Base-by-base conservation (phyloP, 129 eudicot species). In the Tanacetum coccineum region DNA sequence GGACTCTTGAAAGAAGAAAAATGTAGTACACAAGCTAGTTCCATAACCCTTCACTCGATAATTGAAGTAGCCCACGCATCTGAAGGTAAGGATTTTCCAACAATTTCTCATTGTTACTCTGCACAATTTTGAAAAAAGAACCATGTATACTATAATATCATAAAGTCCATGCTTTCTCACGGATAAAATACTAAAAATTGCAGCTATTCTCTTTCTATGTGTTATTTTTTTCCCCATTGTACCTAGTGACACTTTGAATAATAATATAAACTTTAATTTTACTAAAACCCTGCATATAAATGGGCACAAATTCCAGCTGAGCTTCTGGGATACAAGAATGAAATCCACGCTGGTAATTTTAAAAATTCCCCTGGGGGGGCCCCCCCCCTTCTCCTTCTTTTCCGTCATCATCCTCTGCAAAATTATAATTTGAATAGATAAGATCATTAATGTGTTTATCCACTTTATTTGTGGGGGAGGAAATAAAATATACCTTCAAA, bases 331-430 rank as follows among this genome's bases (percentile, higher is more conserved):
- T 62, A 94, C 99, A 71, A 94, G 99, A 78, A 82, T 11, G 95
- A 95, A 76, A 94, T 81, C 85, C 82, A 28, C 93, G 90, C 65
- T 94, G 99, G 81, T 94, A 94, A 13, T 65, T 78, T 65, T 94
- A n/a, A n/a, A n/a, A n/a, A n/a, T n/a, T n/a, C n/a, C n/a, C n/a
- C n/a, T n/a, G n/a, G n/a, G n/a, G n/a, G n/a, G n/a, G n/a, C n/a
- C n/a, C n/a, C n/a, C n/a, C n/a, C n/a, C n/a, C n/a, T n/a, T n/a
- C 99, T 3, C 95, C 89, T 81, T 94, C 95, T 72, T 87, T n/a
- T n/a, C 99, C 3, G 99, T 94, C 99, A 94, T 94, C 99, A 94
- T 89, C 80, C 97, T 87, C 99, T 93, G 85, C 64, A 77, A 68
- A 63, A 45, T 66, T 28, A 18, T 47, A 46, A 70, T n/a, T 9